phyloP scores from a whole-genome alignment of 1,139 yeast species.

The Blastobotrys ciferrii region DNA sequence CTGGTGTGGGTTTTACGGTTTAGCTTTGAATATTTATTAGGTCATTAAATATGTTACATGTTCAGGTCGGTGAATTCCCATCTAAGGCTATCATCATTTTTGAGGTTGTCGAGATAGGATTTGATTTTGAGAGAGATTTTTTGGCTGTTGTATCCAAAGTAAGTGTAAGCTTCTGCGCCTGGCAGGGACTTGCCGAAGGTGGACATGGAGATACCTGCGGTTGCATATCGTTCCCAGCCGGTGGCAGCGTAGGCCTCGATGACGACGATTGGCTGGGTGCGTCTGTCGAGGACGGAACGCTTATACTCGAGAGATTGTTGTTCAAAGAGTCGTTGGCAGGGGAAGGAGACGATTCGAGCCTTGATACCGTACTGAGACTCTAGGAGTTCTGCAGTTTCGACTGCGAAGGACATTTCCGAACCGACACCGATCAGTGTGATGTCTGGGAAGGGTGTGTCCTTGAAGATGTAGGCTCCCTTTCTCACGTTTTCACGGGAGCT shows the following conservation, averaged over 20 bases:
- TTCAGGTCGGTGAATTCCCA: neutral
- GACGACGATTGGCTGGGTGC: constrained; percentile 30
- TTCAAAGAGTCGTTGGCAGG: constrained; percentile 36
- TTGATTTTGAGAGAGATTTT: neutral
- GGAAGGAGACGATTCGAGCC: constrained; percentile 38
- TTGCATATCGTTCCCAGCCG: constrained; percentile 43
- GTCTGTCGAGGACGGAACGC: constrained; percentile 29
- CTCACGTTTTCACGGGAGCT: constrained; percentile 30
- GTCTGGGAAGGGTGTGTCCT: constrained; percentile 26
- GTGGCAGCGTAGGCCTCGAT: constrained; percentile 40
- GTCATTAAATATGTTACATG: neutral
- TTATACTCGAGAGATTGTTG: constrained; percentile 33
- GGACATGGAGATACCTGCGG: constrained; percentile 38
- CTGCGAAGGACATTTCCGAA: constrained; percentile 37
- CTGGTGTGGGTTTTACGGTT: no score
- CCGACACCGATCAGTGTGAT: constrained; percentile 37
- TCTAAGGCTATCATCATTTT: neutral
- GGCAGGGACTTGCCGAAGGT: constrained; percentile 28
- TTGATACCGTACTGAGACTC: constrained; percentile 26
- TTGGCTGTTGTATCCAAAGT: neutral
- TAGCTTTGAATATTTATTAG: no score
- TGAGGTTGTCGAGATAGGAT: neutral
- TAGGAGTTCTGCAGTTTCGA: constrained; percentile 35
- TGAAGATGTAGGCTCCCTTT: constrained; percentile 36
- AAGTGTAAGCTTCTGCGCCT: constrained; percentile 3